Base-by-base conservation (phyloP, 768 basidiomycete species). In the Gyrodon lividus region DNA sequence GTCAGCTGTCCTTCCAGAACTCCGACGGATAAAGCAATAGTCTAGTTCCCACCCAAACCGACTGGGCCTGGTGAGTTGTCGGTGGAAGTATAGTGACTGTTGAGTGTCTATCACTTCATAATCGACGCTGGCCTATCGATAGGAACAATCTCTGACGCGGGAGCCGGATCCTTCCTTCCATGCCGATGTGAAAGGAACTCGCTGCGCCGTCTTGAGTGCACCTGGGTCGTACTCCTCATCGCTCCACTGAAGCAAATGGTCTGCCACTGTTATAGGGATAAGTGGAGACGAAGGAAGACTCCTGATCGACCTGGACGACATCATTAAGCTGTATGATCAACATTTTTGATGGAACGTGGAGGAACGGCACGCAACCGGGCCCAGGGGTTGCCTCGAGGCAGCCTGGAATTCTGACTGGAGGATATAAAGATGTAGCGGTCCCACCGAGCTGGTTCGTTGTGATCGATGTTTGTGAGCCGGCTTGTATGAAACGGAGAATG, bases 371-470 rank as follows among this genome's bases (percentile, higher is more conserved):
- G 16, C 38, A 10, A 33, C 26, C 23, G 26, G 20, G 14, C 20
- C 40, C 40, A 22, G 12, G 46, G 48, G 34, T 28, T 30, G 59
- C 64, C 64, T 65, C 62, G 65, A 67, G 65, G 62, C 50, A 35
- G 26, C 17, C 33, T 43, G 26, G 43, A 22, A 28, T 46, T 43
- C 33, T 55, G 23, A 28, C 28, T 20, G 24, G 20, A 7, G 34
- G n/a, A 30, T 23, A 54, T 48, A 55, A 47, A 52, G 46, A 52
- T 30, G 17, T 22, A 55, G 24, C 54, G 39, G 39, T 43, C n/a
- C 43, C 51, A 54, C 50, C 50, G 59, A 57, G 48, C 24, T 52
- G 40, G 49, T 48, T 54, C 55, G 45, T 52, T 44, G 46, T 58
- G 42, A 42, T 31, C 33, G 43, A 48, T 46, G 30, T 41, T 14